Percentiles rank a stretch among this genome's conserved stretches.
Evolutionary conservation across 441 rosid genomes (phyloP).

Genomic region (Populus trichocarpa): DNA sequence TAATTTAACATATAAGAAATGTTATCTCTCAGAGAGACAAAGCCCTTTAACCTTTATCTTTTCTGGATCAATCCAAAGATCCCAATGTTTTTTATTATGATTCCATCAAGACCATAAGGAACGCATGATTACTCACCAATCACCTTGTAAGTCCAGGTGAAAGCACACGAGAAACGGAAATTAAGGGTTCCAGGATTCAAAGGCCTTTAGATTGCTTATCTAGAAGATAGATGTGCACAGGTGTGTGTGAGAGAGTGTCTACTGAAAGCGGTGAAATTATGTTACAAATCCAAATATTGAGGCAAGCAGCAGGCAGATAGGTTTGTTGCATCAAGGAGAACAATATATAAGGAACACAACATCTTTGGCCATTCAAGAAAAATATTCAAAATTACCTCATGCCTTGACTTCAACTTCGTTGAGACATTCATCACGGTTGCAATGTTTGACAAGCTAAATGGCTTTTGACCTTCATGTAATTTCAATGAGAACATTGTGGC

Average conservation of each 20-base stretch:
- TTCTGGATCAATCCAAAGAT: neutral
- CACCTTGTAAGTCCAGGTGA: neutral
- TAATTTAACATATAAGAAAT: neutral
- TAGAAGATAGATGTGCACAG: neutral
- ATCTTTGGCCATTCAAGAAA: neutral
- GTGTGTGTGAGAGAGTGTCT: neutral
- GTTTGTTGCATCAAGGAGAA: neutral
- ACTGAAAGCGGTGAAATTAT: neutral
- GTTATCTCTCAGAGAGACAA: neutral
- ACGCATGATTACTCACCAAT: neutral
- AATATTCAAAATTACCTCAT: slow-evolving; percentile 55
- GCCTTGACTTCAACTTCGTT: slow-evolving; percentile 77
- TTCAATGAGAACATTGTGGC: slow-evolving; percentile 89
- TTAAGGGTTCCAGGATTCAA: neutral
- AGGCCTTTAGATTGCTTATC: neutral
- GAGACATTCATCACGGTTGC: slow-evolving; percentile 67
- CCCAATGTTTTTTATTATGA: neutral
- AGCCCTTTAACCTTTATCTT: neutral
- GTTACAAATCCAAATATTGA: neutral
- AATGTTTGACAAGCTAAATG: slow-evolving; percentile 80
- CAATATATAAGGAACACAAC: neutral
- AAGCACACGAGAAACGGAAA: neutral
- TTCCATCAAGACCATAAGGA: neutral
- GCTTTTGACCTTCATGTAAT: slow-evolving; percentile 53
- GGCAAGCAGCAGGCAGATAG: neutral